A percentile compares a stretch with the other conserved stretches of the same genome.
phyloP scores from a whole-genome alignment of 495 filamentous ascomycete genomes.

The Lasiosphaeria hispida region DNA sequence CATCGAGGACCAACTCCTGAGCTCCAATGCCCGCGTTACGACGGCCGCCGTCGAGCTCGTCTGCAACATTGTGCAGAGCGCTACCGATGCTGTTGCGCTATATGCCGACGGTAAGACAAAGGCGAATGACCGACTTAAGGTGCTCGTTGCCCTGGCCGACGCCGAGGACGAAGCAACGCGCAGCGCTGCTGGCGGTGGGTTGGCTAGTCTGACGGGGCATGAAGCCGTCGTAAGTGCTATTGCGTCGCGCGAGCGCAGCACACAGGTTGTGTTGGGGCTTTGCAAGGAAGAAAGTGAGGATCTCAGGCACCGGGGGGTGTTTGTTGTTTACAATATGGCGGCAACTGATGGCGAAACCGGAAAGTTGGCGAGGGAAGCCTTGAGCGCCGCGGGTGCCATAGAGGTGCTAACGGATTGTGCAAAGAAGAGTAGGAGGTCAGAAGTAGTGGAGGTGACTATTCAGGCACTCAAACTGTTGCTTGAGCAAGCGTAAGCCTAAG shows the following conservation, averaged over 20 bases:
- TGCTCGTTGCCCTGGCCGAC: constrained; percentile 83
- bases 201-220: constrained; percentile 79
- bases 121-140: constrained; percentile 70
- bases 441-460: constrained; percentile 63
- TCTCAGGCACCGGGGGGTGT: constrained; percentile 72
- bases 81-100: constrained; percentile 63
- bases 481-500: constrained; percentile 22
- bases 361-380: constrained; percentile 43
- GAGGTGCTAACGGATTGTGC: constrained; percentile 61
- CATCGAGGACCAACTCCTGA: constrained; percentile 80
- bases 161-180: constrained; percentile 76
- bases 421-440: constrained; percentile 60
- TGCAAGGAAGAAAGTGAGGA: constrained; percentile 75
- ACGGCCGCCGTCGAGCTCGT: constrained; percentile 84
- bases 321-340: constrained; percentile 67
- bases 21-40: constrained; percentile 69
- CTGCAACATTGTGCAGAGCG: constrained; percentile 83
- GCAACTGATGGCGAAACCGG: constrained; percentile 51
- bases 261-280: constrained; percentile 66
- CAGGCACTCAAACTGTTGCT: constrained; percentile 61
- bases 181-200: constrained; percentile 79
- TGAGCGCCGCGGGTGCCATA: constrained; percentile 52
- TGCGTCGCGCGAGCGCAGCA: constrained; percentile 63
- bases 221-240: constrained; percentile 69
- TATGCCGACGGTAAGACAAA: constrained; percentile 63